Percentiles rank a stretch among this genome's conserved stretches.
Conservation (phyloP, 2,329 filamentous ascomycete genomes). For the Apiospora malaysiana region DNA sequence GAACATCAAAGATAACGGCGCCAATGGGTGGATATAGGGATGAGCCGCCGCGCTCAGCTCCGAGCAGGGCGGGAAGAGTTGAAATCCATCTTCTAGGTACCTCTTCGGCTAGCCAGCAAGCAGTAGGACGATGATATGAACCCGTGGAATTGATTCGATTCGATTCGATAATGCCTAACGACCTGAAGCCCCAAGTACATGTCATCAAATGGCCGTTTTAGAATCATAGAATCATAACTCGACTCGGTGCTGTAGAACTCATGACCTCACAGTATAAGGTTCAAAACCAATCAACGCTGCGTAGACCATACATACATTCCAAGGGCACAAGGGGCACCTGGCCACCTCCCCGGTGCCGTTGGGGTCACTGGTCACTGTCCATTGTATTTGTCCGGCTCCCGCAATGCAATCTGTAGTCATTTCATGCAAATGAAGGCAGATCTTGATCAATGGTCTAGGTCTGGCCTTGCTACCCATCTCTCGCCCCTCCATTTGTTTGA, state of each 20-base stretch:
- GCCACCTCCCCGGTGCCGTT: not conserved
- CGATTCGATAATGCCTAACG: not conserved
- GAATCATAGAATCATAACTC: no score
- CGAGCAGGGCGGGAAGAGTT: not conserved
- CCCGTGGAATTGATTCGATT: no score
- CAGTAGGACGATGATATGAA: not conserved
- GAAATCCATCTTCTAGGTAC: not conserved
- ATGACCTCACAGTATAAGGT: not conserved
- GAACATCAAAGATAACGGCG: not conserved
- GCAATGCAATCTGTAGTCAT: not conserved
- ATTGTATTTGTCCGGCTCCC: not conserved
- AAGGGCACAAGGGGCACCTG: not conserved
- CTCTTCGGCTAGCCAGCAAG: not conserved
- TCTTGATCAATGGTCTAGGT: constrained; percentile 1
- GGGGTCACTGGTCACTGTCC: not conserved
- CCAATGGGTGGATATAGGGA: constrained; percentile 5
- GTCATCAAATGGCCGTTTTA: not conserved
- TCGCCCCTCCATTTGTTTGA: constrained; percentile 11
- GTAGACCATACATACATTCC: not conserved
- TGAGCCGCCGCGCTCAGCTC: constrained; percentile 1
- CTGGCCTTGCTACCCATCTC: not conserved
- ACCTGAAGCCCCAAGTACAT: not conserved
- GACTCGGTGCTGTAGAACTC: not conserved
- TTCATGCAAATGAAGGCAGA: constrained; percentile 11
- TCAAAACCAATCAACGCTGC: not conserved